Evolutionary conservation across 345 rosid genomes (phyloP), one percentile per base, ranked within the genome.

Genomic region (Noccaea caerulescens): DNA sequence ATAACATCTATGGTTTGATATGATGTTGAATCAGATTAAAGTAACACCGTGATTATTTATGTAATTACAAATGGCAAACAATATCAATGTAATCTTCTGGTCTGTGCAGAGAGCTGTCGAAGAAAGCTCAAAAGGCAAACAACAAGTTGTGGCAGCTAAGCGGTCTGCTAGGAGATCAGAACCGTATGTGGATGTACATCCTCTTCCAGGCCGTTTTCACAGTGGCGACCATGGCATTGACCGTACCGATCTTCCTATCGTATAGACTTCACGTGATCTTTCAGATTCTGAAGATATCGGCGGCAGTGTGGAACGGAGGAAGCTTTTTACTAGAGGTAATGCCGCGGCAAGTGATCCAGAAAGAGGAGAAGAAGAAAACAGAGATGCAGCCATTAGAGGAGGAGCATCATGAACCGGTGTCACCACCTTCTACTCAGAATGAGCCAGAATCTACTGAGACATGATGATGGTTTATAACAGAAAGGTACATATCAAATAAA

Each of bases 301-400:
- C 98, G 4, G 76, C 98, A 0, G 85, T 88, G 8, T 93, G 96
- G 96, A 93, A 91, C 62, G 98, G 98, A 12, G 98, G 91, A 46
- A 91, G 88, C 86, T 93, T 93, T 64, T 83, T 91, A 53, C 72
- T 93, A 34, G 98, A 89, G 51, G 97, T 89, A 49, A 81, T 91
- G 97, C 97, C 98, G 0, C 81, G 84, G 50, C 96, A 91, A 88
- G 92, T 86, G 71, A 91, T 91, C 27, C 85, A 82, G 65, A 91
- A 93, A 76, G 91, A 91, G 83, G 82, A 85, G 72, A 91, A 82
- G 78, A 91, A 83, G 70, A 87, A 82, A 73, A 61, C 83, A 5
- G 89, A 80, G 69, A 71, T 57, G 70, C 81, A 44, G 58, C 77
- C 77, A 0, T 50, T 73, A 58, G 72, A 73, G 32, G 72, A 73